These are phyloP conservation scores for Fusarium sp. DNA, from an alignment of 2,329 filamentous ascomycete species.

Conservation along the genomic window DNA sequence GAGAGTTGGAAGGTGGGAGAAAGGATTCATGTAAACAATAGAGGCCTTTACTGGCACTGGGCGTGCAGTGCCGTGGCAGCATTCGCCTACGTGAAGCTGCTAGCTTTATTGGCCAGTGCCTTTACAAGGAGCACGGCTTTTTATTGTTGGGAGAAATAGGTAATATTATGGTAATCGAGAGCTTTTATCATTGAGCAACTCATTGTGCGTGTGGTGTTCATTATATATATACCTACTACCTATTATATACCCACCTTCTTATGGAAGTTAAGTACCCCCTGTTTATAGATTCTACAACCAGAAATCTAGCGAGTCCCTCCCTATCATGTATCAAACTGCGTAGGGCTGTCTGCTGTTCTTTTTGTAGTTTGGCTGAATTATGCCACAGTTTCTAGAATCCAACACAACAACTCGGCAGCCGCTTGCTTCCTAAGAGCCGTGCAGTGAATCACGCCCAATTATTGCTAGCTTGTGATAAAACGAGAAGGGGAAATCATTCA, in stretches of 20 bases:
- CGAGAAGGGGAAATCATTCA: neutral
- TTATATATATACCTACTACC: neutral
- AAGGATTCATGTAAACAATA: neutral
- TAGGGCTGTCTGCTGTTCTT: neutral
- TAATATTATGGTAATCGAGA: neutral
- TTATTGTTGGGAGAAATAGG: neutral
- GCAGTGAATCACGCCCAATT: neutral
- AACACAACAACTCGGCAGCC: neutral
- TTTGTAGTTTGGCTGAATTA: neutral
- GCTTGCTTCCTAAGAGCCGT: neutral
- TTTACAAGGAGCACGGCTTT: neutral
- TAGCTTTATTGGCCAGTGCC: neutral
- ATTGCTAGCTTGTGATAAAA: neutral
- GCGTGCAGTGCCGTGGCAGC: slow-evolving; percentile 1
- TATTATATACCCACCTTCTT: too few species aligned
- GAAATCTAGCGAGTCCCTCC: too few species aligned
- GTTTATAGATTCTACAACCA: too few species aligned
- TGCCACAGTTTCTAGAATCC: neutral
- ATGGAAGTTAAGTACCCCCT: too few species aligned
- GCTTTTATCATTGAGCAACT: neutral
- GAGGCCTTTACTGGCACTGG: neutral
- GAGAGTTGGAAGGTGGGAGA: neutral
- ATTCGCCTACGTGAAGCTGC: neutral
- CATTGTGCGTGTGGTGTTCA: neutral
- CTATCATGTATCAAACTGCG: neutral